Evolutionary conservation across 345 rosid species (phyloP).

Genomic region (Eucalyptus coolabah): DNA sequence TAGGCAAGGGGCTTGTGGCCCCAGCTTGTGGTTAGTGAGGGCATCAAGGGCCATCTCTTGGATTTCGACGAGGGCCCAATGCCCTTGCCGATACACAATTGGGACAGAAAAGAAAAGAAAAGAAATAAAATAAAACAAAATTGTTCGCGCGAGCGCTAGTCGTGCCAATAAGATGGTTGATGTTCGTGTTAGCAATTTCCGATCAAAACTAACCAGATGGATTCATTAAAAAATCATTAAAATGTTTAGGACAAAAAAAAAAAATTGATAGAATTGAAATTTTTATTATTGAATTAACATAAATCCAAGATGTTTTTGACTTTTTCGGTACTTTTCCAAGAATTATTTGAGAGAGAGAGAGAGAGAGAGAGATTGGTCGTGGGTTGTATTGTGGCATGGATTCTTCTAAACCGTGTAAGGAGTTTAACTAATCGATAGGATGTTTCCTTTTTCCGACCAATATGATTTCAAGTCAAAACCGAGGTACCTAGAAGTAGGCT

Average conservation of each 20-base stretch:
- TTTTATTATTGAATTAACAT: too few species aligned
- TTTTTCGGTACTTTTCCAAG: background rate
- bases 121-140: too few species aligned
- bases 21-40: background rate
- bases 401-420: background rate
- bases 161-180: rapidly evolving
- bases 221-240: too few species aligned
- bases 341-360: background rate
- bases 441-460: background rate
- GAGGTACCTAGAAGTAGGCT: background rate
- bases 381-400: background rate
- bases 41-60: background rate
- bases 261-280: too few species aligned
- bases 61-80: too few species aligned
- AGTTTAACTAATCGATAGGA: background rate
- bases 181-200: rapidly evolving
- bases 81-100: too few species aligned
- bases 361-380: rapidly evolving
- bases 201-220: rapidly evolving
- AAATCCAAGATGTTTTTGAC: too few species aligned
- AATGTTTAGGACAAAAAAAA: too few species aligned
- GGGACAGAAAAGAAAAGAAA: too few species aligned
- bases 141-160: rapidly evolving
- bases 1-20: background rate
- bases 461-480: background rate